These are phyloP conservation scores for Xylaria acuta DNA, from an alignment of 495 filamentous ascomycete genomes.

Conservation along the genomic window DNA sequence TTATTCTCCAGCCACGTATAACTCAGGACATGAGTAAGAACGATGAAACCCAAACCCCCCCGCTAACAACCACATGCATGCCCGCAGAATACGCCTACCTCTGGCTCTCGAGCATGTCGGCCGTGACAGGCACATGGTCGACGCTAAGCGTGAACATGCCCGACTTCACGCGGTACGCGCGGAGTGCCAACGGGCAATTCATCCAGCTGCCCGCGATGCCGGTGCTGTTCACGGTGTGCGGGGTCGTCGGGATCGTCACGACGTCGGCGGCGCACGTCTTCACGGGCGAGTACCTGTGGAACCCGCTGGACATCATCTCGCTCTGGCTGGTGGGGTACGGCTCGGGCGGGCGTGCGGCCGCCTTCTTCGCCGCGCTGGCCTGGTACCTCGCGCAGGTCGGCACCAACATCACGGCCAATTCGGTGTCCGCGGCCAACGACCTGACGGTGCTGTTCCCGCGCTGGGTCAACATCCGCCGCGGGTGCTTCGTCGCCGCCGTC, in stretches of 20 bases:
- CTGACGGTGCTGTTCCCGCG: slow-evolving; percentile 62
- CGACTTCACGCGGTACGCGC: slow-evolving; percentile 68
- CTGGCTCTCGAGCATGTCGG: slow-evolving; percentile 53
- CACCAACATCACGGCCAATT: slow-evolving; percentile 67
- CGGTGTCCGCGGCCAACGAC: slow-evolving; percentile 65
- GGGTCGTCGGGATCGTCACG: slow-evolving; percentile 58
- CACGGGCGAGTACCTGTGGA: slow-evolving; percentile 62
- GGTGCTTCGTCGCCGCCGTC: slow-evolving; percentile 59
- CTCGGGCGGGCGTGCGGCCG: slow-evolving; percentile 55
- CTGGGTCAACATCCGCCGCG: slow-evolving; percentile 65
- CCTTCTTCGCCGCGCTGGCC: slow-evolving; percentile 62
- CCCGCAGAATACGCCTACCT: slow-evolving; percentile 43
- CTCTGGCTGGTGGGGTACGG: slow-evolving; percentile 53
- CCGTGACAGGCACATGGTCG: slow-evolving; percentile 51
- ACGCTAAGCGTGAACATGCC: slow-evolving; percentile 61
- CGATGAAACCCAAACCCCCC: no score
- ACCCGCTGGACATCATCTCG: slow-evolving; percentile 59
- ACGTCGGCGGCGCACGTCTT: slow-evolving; percentile 59
- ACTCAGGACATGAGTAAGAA: no score
- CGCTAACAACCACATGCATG: no score
- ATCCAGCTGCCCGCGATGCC: slow-evolving; percentile 65
- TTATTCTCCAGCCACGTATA: no score
- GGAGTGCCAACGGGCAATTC: slow-evolving; percentile 56
- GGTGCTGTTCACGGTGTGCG: slow-evolving; percentile 63
- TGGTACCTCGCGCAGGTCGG: slow-evolving; percentile 62